Conservation (phyloP, 2,329 filamentous ascomycete genomes). For the Rutstroemia sp. region DNA sequence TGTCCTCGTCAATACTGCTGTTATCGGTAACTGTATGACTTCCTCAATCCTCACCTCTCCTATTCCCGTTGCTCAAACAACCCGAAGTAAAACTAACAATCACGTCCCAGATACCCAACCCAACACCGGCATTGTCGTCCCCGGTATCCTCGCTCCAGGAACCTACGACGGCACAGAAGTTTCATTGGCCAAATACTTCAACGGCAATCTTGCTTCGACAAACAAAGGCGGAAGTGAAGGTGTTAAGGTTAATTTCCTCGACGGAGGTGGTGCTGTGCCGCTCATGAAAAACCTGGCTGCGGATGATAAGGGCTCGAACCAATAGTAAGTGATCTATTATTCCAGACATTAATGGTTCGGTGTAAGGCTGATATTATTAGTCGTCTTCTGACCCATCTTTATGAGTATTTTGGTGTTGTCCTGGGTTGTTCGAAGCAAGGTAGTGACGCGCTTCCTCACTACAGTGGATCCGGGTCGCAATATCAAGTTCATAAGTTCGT, state of each 20-base stretch:
- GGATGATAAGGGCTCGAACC: slow-evolving; percentile 41
- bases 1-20: slow-evolving; percentile 53
- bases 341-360: background rate
- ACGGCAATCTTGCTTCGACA: slow-evolving; percentile 43
- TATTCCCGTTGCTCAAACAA: background rate
- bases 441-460: slow-evolving; percentile 41
- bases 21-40: slow-evolving; percentile 51
- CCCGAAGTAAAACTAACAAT: background rate
- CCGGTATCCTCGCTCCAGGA: slow-evolving; percentile 49
- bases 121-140: slow-evolving; percentile 44
- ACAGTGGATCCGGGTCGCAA: slow-evolving; percentile 39
- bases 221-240: slow-evolving; percentile 42
- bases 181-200: slow-evolving; percentile 54
- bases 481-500: slow-evolving; percentile 44
- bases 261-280: slow-evolving; percentile 49
- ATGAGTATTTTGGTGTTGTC: slow-evolving; percentile 52
- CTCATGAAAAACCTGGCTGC: slow-evolving; percentile 48
- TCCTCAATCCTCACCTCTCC: background rate
- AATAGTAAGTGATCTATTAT: slow-evolving; percentile 39
- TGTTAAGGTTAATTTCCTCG: slow-evolving; percentile 51
- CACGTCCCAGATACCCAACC: slow-evolving; percentile 40
- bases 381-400: slow-evolving; percentile 51
- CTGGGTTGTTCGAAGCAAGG: slow-evolving; percentile 48
- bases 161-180: slow-evolving; percentile 43
- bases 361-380: slow-evolving; percentile 17